Conservation (phyloP, 2,329 filamentous ascomycete genomes). For the Fonsecaea pedrosoi region DNA sequence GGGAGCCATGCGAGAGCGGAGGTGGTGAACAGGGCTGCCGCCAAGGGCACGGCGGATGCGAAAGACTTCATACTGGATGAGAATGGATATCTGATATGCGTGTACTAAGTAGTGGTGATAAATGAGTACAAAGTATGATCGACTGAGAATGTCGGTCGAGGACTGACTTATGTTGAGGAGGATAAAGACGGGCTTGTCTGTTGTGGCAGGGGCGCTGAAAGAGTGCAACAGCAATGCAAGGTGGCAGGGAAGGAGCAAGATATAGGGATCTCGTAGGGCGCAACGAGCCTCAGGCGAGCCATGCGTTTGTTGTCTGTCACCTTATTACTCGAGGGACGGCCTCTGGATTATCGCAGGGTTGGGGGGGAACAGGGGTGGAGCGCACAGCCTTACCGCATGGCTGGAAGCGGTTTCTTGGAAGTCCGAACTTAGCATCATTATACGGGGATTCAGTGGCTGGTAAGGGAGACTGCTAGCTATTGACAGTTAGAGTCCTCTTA, state of each 20-base stretch:
- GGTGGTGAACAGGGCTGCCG: constrained; percentile 36
- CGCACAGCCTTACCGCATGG: constrained; percentile 35
- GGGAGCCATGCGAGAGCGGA: constrained; percentile 37
- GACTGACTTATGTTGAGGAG: background rate
- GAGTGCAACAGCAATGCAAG: constrained; percentile 3
- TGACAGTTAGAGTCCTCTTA: constrained; percentile 4
- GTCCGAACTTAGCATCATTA: constrained; percentile 31
- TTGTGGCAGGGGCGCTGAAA: constrained; percentile 21
- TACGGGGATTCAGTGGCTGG: constrained; percentile 7
- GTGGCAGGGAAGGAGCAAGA: constrained; percentile 27
- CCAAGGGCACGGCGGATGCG: constrained; percentile 29
- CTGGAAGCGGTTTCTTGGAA: constrained; percentile 18
- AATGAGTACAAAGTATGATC: constrained; percentile 5
- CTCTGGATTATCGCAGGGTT: background rate
- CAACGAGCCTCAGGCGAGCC: constrained; percentile 22
- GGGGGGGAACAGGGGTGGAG: constrained; percentile 1
- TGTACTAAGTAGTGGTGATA: background rate
- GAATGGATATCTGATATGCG: constrained; percentile 2
- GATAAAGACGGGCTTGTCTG: constrained; percentile 7
- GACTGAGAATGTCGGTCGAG: background rate
- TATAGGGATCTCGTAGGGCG: constrained; percentile 22
- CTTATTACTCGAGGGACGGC: background rate
- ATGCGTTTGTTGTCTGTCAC: constrained; percentile 20
- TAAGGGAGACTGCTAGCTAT: background rate
- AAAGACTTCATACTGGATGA: constrained; percentile 37